A percentile compares a stretch with the other conserved stretches of the same genome.
Evolutionary conservation across 2,329 filamentous ascomycete species (phyloP).

Genomic region (Colletotrichum chlorophyti): DNA sequence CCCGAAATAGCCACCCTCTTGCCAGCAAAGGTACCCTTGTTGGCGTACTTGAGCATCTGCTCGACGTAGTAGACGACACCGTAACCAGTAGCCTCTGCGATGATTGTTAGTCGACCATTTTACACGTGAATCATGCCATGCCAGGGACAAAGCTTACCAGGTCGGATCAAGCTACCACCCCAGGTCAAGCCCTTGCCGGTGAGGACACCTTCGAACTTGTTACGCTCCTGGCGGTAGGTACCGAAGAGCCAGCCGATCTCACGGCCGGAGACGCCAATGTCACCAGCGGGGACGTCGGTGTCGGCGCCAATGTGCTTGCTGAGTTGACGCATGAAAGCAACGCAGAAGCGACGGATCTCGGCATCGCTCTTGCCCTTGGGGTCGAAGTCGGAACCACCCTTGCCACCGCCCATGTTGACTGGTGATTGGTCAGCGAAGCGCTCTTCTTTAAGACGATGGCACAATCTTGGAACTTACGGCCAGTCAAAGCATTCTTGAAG

Average conservation of each 20-base stretch:
- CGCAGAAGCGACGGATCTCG: slow-evolving; percentile 97
- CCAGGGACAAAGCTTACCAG: slow-evolving; percentile 48
- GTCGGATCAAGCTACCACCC: slow-evolving; percentile 93
- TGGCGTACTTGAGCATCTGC: slow-evolving; percentile 93
- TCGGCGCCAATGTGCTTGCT: slow-evolving; percentile 95
- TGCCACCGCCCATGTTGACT: slow-evolving; percentile 95
- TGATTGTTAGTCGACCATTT: slow-evolving; percentile 3
- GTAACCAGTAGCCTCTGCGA: slow-evolving; percentile 87
- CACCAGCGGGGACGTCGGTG: slow-evolving; percentile 94
- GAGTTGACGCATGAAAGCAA: slow-evolving; percentile 94
- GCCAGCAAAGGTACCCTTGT: slow-evolving; percentile 83
- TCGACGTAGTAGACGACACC: slow-evolving; percentile 96
- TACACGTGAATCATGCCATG: not conserved
- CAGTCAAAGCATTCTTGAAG: slow-evolving; percentile 99
- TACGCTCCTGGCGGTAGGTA: slow-evolving; percentile 85
- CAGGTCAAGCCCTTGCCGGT: slow-evolving; percentile 94
- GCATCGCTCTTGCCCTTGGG: slow-evolving; percentile 98
- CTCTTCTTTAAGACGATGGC: not conserved
- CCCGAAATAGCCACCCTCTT: slow-evolving; percentile 97
- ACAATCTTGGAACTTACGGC: slow-evolving; percentile 76
- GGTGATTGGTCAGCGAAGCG: slow-evolving; percentile 28
- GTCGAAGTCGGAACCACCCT: slow-evolving; percentile 98
- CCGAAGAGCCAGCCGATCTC: slow-evolving; percentile 97
- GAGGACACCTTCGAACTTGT: slow-evolving; percentile 94
- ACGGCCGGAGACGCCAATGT: slow-evolving; percentile 91